phyloP scores from a whole-genome alignment of 441 rosid species.

The Eruca vesicaria region DNA sequence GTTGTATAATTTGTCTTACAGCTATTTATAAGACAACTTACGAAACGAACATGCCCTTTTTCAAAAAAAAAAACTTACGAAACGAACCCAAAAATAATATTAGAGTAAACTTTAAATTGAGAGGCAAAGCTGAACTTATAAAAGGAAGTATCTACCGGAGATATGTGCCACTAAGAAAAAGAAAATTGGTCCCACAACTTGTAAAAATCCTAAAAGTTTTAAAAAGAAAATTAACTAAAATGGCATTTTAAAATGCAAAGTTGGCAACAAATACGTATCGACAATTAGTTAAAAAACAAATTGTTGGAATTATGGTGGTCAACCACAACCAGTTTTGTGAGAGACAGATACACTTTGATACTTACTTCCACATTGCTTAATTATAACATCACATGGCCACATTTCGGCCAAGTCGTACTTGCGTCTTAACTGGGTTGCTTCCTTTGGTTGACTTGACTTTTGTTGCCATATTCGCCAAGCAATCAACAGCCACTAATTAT shows the following conservation, averaged over 20 bases:
- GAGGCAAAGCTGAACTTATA: too few species aligned
- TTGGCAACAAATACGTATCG: constrained; percentile 14
- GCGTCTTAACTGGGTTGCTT: constrained; percentile 13
- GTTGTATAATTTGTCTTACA: neutral
- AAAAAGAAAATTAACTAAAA: neutral
- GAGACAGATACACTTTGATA: neutral
- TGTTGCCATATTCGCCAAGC: neutral
- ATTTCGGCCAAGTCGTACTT: constrained; percentile 11
- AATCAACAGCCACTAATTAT: constrained; percentile 10
- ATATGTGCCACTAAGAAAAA: too few species aligned
- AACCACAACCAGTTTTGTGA: neutral
- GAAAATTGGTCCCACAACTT: too few species aligned
- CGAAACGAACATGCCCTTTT: too few species aligned
- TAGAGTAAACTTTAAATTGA: too few species aligned
- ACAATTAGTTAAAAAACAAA: constrained; percentile 26
- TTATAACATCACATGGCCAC: constrained; percentile 30
- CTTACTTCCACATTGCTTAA: constrained; percentile 16
- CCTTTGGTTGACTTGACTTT: constrained; percentile 13
- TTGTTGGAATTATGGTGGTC: constrained; percentile 13
- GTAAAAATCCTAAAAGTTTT: too few species aligned
- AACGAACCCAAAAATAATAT: too few species aligned
- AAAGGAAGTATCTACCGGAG: too few species aligned
- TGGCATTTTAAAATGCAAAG: neutral
- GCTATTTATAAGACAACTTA: too few species aligned
- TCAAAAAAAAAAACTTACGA: too few species aligned